Percentiles rank a stretch among this genome's conserved stretches.
These are phyloP conservation scores for Ustilago curta DNA, from an alignment of 1,284 basidiomycete genomes.

Conservation along the genomic window DNA sequence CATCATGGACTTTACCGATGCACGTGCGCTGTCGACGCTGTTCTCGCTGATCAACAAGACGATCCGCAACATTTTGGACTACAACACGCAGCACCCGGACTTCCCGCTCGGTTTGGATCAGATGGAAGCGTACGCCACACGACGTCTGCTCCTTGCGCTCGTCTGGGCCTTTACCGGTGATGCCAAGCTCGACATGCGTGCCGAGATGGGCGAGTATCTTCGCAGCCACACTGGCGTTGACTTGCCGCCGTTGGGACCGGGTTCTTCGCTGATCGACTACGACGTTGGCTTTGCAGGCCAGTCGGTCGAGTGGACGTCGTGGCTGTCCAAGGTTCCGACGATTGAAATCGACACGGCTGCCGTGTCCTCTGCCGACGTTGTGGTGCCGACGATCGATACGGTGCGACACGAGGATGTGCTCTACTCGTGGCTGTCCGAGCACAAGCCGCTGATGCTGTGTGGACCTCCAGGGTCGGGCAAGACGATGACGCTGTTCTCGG, in stretches of 20 bases:
- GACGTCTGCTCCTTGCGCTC: slow-evolving; percentile 89
- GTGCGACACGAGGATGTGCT: slow-evolving; percentile 98
- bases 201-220: slow-evolving; percentile 89
- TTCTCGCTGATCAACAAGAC: slow-evolving; percentile 98
- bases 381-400: slow-evolving; percentile 98
- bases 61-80: slow-evolving; percentile 90
- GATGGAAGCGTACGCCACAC: slow-evolving; percentile 88
- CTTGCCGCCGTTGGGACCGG: slow-evolving; percentile 78
- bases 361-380: slow-evolving; percentile 93
- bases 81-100: slow-evolving; percentile 93
- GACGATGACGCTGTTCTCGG: slow-evolving; percentile 99
- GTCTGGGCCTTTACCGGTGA: slow-evolving; percentile 99
- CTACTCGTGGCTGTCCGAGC: slow-evolving; percentile 98
- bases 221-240: slow-evolving; percentile 88
- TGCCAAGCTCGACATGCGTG: slow-evolving; percentile 86
- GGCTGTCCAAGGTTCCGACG: slow-evolving; percentile 85
- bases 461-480: slow-evolving; percentile 99
- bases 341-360: slow-evolving; percentile 97
- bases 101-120: slow-evolving; percentile 88
- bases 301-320: slow-evolving; percentile 82
- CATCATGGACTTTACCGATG: slow-evolving; percentile 97
- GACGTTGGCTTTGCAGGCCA: slow-evolving; percentile 75
- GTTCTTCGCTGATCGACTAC: slow-evolving; percentile 91
- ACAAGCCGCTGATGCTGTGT: slow-evolving; percentile 98
- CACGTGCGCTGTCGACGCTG: slow-evolving; percentile 91